phyloP scores from a whole-genome alignment of 2,329 filamentous ascomycete species.

The Arthrinium phaeospermum region DNA sequence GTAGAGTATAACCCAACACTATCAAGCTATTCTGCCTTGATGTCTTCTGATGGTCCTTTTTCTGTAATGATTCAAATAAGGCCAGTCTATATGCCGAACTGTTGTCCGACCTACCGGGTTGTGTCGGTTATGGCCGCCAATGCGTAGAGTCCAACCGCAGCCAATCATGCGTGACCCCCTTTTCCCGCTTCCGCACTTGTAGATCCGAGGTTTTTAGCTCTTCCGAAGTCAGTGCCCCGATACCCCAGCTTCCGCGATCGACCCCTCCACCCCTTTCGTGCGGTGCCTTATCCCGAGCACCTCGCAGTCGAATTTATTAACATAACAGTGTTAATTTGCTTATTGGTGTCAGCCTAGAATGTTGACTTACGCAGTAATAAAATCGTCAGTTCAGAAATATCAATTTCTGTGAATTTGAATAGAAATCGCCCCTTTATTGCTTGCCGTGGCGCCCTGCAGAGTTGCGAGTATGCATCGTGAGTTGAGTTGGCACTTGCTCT shows the following conservation, averaged over 20 bases:
- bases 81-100: background rate
- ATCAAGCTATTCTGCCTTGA: background rate
- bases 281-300: background rate
- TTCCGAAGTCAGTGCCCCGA: slow-evolving; percentile 1
- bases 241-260: background rate
- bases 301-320: background rate
- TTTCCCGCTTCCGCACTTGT: slow-evolving; percentile 2
- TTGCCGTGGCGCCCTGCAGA: background rate
- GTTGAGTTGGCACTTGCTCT: background rate
- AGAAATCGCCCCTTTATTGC: background rate
- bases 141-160: background rate
- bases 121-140: background rate
- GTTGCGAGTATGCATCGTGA: background rate
- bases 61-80: background rate
- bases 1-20: background rate
- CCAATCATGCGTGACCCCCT: background rate
- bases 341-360: no score
- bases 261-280: background rate
- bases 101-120: background rate
- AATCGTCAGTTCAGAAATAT: background rate
- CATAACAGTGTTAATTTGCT: background rate
- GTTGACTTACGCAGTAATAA: no score
- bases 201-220: slow-evolving; percentile 12
- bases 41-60: background rate
- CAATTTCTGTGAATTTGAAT: background rate